phyloP scores from a whole-genome alignment of 2,329 filamentous ascomycete genomes.

The Podosphaera fusca region DNA sequence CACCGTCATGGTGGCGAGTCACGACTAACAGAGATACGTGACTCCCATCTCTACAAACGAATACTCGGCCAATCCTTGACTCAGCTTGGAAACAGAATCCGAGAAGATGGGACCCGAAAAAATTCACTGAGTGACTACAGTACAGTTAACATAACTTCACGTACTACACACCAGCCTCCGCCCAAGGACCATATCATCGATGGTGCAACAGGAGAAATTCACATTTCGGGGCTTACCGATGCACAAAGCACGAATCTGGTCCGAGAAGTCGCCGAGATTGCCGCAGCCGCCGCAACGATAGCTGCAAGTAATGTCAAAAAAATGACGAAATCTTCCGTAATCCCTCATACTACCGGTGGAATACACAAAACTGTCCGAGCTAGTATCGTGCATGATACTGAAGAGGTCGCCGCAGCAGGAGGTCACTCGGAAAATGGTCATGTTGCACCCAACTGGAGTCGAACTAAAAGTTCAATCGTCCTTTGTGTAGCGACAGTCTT shows the following conservation, averaged over 20 bases:
- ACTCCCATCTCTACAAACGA: constrained; percentile 76
- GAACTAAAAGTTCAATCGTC: constrained; percentile 72
- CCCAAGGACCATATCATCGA: constrained; percentile 34
- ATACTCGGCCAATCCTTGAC: constrained; percentile 78
- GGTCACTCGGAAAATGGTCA: constrained; percentile 33
- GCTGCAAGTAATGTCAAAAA: constrained; percentile 55
- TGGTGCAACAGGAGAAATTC: constrained; percentile 22
- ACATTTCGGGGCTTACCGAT: constrained; percentile 49
- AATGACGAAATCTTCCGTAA: constrained; percentile 24
- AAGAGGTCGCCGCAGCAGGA: constrained; percentile 9
- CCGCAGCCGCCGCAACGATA: constrained; percentile 70
- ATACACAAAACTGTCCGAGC: constrained; percentile 13
- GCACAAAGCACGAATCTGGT: constrained; percentile 63
- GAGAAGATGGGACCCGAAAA: constrained; percentile 22
- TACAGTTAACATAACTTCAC: constrained; percentile 21
- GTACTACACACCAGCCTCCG: constrained; percentile 52
- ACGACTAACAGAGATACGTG: constrained; percentile 42
- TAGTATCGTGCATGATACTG: constrained; percentile 15
- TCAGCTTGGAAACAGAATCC: constrained; percentile 46
- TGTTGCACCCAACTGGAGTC: constrained; percentile 96
- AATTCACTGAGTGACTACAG: constrained; percentile 15
- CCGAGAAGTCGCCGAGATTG: constrained; percentile 79
- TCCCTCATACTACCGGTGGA: constrained; percentile 14
- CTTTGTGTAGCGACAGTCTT: constrained; percentile 71
- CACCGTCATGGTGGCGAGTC: constrained; percentile 12